Evolutionary conservation across 108 stramenopile species (phyloP).

Genomic region (Fragilariopsis cylindrus): DNA sequence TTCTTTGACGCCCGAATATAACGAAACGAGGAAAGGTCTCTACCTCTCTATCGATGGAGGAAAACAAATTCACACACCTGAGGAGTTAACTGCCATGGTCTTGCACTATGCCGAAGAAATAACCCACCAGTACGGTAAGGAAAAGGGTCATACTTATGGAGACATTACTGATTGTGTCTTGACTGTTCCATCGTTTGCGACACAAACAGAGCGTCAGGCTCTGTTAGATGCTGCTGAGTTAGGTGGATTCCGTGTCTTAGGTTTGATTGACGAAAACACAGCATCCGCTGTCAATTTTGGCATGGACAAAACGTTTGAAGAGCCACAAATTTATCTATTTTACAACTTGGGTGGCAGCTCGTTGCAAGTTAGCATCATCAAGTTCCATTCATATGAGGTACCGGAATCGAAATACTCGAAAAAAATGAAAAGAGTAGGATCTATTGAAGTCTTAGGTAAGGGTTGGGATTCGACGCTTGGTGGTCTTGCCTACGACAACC

Average conservation of each 20-base stretch:
- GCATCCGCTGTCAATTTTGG: conserved; percentile 97
- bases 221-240: conserved; percentile 93
- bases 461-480: conserved; percentile 95
- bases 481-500: conserved; percentile 85
- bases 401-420: conserved; percentile 73
- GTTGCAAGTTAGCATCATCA: conserved; percentile 86
- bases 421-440: conserved; percentile 87
- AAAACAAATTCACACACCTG: conserved; percentile 79
- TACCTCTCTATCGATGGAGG: conserved; percentile 64
- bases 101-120: conserved; percentile 92
- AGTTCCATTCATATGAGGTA: conserved; percentile 68
- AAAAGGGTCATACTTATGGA: conserved; percentile 41
- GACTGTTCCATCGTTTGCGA: conserved; percentile 95
- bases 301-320: conserved; percentile 91
- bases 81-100: conserved; percentile 97
- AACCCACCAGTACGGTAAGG: conserved; percentile 80
- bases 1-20: conserved; percentile 71
- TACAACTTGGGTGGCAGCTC: conserved; percentile 97
- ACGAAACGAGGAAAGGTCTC: conserved; percentile 80
- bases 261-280: conserved; percentile 96
- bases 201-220: conserved; percentile 93
- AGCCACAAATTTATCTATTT: conserved; percentile 84
- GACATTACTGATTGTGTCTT: conserved; percentile 86
- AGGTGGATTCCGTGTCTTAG: conserved; percentile 94
- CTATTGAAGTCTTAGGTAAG: conserved; percentile 90